These are phyloP conservation scores for Pleurotus djamor DNA, from an alignment of 768 basidiomycete species.

Conservation along the genomic window DNA sequence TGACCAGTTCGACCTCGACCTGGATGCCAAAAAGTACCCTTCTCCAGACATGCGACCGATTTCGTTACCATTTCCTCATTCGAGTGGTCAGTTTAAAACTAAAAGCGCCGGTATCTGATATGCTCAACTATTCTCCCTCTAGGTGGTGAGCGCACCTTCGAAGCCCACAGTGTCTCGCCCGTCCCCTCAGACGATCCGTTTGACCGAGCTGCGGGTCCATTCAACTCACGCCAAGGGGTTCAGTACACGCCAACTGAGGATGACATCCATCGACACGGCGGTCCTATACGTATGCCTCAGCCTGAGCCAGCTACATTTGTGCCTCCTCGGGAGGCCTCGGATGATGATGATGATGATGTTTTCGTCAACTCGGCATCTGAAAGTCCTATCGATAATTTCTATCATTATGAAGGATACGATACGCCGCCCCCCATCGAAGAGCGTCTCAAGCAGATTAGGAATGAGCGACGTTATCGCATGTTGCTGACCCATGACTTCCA, in stretches of 20 bases:
- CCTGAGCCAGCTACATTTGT: conserved; percentile 35
- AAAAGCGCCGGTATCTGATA: neutral
- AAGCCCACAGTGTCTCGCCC: conserved; percentile 9
- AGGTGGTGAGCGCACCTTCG: neutral
- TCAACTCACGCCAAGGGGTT: too few species aligned
- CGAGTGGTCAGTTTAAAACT: conserved; percentile 10
- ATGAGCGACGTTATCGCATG: conserved; percentile 70
- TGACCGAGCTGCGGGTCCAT: too few species aligned
- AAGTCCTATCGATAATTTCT: conserved; percentile 14
- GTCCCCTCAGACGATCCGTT: conserved; percentile 6
- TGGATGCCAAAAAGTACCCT: conserved; percentile 18
- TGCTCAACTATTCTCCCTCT: conserved; percentile 7
- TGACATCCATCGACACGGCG: too few species aligned
- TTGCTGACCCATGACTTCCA: conserved; percentile 69
- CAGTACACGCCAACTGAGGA: too few species aligned
- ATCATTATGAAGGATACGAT: conserved; percentile 30
- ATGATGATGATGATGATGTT: conserved; percentile 11
- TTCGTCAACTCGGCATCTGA: conserved; percentile 12
- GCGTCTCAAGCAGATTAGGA: conserved; percentile 35
- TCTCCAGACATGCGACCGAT: conserved; percentile 41
- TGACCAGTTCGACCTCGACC: conserved; percentile 15
- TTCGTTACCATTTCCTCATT: conserved; percentile 18
- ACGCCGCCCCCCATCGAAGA: conserved; percentile 37
- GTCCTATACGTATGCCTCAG: conserved; percentile 6
- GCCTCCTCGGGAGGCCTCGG: conserved; percentile 29